Evolutionary conservation across 73 alveolate species (phyloP), one percentile per base, ranked within the genome.

Genomic region (Durusdinium trenchii): DNA sequence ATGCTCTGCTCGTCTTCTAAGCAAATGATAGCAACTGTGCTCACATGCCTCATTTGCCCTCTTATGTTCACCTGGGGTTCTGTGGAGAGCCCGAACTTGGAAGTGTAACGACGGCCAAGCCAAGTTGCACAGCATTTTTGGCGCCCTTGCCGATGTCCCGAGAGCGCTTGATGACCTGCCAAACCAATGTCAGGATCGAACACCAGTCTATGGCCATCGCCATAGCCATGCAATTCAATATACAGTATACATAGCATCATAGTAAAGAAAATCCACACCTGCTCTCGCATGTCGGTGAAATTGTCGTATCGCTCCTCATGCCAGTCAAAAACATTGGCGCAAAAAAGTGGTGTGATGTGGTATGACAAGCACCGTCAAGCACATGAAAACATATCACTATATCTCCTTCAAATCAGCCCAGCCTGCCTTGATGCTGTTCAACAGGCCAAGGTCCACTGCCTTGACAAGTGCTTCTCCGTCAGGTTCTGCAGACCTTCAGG

Each of bases 101-200:
- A 32, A 67, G 43, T 18, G 38, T 32, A 38, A 20, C 26, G 6
- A 67, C 38, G 1, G 32, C 32, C 38, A n/a, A 9, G 81, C 50
- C 84, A 9, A 64, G 95, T 35, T 52, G 57, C 98, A 91, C 98
- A 23, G 98, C 98, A 30, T 69, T 69, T 76, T 91, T 91, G 60
- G 98, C 98, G 6, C 51, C 87, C 57, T 91, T 91, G 38, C 98
- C 98, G 28, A 91, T 50, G 60, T 91, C 98, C 46, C 98, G 87
- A 2, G 98, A 91, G 35, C 98, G 98, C 98, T 91, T 91, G 89
- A 91, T 91, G 89, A 91, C 98, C 89, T 90, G 54, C 71, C 40
- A 36, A 1, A 57, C 64, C 23, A 46, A 10, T 32, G 30, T 60
- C 73, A 60, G 30, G 1, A 60, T 32, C 73, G 0, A 23, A 1